These are phyloP conservation scores for Rhizopus sp. DNA, from an alignment of 371 early-diverging fungal species.

Conservation along the genomic window DNA sequence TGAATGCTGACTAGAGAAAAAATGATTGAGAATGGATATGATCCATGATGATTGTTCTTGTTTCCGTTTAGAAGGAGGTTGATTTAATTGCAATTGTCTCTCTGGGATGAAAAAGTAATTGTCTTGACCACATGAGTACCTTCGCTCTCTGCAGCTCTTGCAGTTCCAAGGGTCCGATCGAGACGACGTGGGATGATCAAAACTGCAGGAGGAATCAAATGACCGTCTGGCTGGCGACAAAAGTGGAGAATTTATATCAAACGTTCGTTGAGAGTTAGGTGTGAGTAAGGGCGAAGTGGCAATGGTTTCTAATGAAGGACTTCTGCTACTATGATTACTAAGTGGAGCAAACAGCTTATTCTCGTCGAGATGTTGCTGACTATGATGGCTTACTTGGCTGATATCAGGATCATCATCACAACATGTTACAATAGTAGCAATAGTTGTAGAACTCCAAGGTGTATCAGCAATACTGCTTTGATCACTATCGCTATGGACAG, in stretches of 20 bases:
- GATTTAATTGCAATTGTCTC: not conserved
- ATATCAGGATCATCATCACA: conserved; percentile 9
- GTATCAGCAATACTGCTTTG: not conserved
- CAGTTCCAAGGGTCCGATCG: conserved; percentile 25
- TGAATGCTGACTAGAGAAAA: not conserved
- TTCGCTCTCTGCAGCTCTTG: conserved; percentile 9
- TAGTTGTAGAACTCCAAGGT: conserved; percentile 12
- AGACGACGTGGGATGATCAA: conserved; percentile 31
- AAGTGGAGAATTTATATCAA: not conserved
- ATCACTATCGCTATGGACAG: conserved; percentile 3
- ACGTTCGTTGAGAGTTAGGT: not conserved
- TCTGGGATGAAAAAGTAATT: not conserved
- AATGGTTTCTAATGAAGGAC: not conserved
- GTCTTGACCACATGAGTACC: not conserved
- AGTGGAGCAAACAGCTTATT: not conserved
- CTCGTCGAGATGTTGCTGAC: not conserved
- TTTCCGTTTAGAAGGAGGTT: not conserved
- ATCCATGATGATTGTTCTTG: too few relatives aligned
- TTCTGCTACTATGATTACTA: not conserved
- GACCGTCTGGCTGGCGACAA: conserved; percentile 10
- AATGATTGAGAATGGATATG: not conserved
- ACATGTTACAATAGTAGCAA: conserved; percentile 20
- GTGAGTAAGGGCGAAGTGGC: not conserved
- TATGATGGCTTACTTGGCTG: not conserved
- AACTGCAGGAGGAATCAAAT: conserved; percentile 26